Conservation (phyloP, 495 filamentous ascomycete genomes). For the Tuber umbilicatum region DNA sequence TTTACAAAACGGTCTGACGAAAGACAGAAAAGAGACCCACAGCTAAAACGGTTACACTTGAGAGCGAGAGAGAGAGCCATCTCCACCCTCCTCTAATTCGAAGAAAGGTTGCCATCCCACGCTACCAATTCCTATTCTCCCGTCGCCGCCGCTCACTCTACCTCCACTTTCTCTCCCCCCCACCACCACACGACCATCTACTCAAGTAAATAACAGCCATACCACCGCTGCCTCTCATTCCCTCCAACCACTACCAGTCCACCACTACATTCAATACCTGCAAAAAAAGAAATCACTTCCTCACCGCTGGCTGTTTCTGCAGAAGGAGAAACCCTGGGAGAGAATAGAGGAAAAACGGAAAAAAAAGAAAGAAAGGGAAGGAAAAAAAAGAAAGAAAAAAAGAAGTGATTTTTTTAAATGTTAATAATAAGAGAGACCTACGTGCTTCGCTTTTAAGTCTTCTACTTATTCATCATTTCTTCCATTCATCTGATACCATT, state of each 20-base stretch:
- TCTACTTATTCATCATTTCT: slow-evolving; percentile 3
- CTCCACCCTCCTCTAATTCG: neutral
- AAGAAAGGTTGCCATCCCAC: neutral
- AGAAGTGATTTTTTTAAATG: neutral
- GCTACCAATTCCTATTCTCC: neutral
- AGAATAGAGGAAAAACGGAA: neutral
- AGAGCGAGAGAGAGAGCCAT: neutral
- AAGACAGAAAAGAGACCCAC: neutral
- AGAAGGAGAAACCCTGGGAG: neutral
- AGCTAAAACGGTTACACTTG: neutral
- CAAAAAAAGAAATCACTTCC: neutral
- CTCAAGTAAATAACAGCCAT: neutral
- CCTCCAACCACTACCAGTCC: neutral
- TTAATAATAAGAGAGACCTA: slow-evolving; percentile 1
- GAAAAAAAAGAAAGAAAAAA: neutral
- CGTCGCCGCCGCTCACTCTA: neutral
- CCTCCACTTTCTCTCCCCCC: slow-evolving; percentile 6
- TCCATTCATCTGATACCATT: slow-evolving; percentile 1
- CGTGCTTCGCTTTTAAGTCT: slow-evolving; percentile 3
- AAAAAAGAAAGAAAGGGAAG: neutral
- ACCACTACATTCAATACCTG: neutral
- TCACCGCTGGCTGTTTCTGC: neutral
- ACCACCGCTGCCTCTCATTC: neutral
- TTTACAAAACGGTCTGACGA: slow-evolving; percentile 3
- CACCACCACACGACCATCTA: neutral